A percentile compares a stretch with the other conserved stretches of the same genome.
These are phyloP conservation scores for Gonapodya prolifera DNA, from an alignment of 192 early-diverging fungal genomes.

Conservation along the genomic window DNA sequence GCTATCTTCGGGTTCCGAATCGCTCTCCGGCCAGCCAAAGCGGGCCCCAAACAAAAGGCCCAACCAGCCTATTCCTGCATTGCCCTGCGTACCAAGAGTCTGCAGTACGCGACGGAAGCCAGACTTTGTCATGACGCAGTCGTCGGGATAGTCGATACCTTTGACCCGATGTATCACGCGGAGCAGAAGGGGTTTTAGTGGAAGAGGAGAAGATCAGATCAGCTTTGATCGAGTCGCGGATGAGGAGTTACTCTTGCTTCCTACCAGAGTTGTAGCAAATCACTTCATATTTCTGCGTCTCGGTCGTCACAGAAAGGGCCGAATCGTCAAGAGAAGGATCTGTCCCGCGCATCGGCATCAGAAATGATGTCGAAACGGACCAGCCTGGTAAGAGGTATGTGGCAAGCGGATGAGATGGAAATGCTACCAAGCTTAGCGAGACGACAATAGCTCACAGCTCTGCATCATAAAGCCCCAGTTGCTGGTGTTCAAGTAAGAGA, in stretches of 20 bases:
- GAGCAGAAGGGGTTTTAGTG: too few relatives aligned
- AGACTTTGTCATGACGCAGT: neutral
- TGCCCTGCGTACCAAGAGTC: neutral
- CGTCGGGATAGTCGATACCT: conserved; percentile 4
- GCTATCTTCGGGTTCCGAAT: too few relatives aligned
- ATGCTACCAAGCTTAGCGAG: neutral
- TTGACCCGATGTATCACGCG: too few relatives aligned
- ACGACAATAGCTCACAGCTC: neutral
- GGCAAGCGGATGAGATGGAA: neutral
- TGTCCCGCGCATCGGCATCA: neutral
- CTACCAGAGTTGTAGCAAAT: conserved; percentile 6
- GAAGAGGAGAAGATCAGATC: too few relatives aligned
- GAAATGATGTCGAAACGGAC: conserved; percentile 1
- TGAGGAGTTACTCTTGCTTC: too few relatives aligned
- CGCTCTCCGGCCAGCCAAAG: neutral
- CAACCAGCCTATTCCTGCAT: neutral
- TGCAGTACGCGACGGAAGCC: neutral
- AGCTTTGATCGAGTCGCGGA: too few relatives aligned
- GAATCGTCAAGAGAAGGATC: conserved; percentile 1
- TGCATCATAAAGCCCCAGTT: neutral
- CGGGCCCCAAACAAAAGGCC: neutral
- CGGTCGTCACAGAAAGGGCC: neutral
- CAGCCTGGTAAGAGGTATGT: neutral
- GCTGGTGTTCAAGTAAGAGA: neutral
- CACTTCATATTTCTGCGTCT: neutral